Evolutionary conservation across 768 basidiomycete genomes (phyloP).

Genomic region (Fistulinella prunicolor): DNA sequence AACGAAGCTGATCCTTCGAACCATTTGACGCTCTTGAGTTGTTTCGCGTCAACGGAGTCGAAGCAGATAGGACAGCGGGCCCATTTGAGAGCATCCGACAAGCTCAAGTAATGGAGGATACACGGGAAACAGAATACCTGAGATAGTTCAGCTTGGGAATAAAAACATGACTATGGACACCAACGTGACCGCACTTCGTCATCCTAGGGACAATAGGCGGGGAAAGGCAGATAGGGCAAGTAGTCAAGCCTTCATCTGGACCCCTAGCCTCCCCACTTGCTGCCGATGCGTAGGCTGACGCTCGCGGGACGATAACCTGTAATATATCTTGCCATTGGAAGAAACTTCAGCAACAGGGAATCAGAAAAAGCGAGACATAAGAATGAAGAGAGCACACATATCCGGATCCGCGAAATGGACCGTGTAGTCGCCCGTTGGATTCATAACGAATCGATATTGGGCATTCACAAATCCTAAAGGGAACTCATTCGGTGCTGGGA

Average conservation of each 20-base stretch:
- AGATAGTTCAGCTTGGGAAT: slow-evolving; percentile 15
- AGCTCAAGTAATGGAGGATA: slow-evolving; percentile 85
- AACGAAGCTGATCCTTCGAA: slow-evolving; percentile 50
- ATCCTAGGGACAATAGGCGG: slow-evolving; percentile 86
- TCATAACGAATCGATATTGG: slow-evolving; percentile 94
- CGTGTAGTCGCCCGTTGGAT: slow-evolving; percentile 87
- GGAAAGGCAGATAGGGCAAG: slow-evolving; percentile 94
- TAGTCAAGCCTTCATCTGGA: slow-evolving; percentile 60
- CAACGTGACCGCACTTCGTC: slow-evolving; percentile 97
- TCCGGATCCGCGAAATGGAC: slow-evolving; percentile 98
- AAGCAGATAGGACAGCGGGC: slow-evolving; percentile 95
- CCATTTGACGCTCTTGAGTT: slow-evolving; percentile 94
- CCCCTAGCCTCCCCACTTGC: slow-evolving; percentile 41
- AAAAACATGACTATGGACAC: slow-evolving; percentile 32
- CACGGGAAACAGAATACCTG: slow-evolving; percentile 96
- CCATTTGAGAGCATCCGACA: slow-evolving; percentile 81
- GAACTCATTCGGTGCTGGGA: slow-evolving; percentile 14
- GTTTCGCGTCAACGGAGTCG: slow-evolving; percentile 85
- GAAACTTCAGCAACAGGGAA: slow-evolving; percentile 50
- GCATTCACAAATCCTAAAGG: slow-evolving; percentile 90
- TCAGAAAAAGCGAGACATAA: neutral
- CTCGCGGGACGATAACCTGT: slow-evolving; percentile 89
- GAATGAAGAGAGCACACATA: slow-evolving; percentile 57
- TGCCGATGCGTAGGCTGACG: slow-evolving; percentile 69
- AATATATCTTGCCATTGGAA: slow-evolving; percentile 96